Evolutionary conservation across 2,329 filamentous ascomycete species (phyloP).

Genomic region (Cryphonectria parasitica): DNA sequence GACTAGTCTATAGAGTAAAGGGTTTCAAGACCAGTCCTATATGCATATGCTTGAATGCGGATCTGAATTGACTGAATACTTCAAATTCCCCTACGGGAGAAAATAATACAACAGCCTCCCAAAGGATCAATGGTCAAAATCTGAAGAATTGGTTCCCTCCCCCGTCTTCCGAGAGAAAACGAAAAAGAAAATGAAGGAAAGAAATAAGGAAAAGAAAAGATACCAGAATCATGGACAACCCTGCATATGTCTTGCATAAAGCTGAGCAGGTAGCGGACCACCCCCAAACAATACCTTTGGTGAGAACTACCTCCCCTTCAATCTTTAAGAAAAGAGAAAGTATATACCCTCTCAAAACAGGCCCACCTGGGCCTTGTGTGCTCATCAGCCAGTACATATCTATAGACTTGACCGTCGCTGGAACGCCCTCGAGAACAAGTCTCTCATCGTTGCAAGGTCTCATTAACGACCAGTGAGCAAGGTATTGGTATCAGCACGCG

Average conservation of each 20-base stretch:
- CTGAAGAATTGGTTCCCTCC: neutral
- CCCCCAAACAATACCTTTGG: neutral
- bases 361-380: slow-evolving; percentile 42
- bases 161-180: no score
- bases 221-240: neutral
- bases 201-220: neutral
- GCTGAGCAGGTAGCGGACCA: neutral
- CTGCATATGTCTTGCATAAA: neutral
- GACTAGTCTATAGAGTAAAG: neutral
- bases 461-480: neutral
- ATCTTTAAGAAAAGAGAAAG: neutral
- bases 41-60: neutral
- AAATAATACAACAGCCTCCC: neutral
- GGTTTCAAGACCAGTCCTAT: neutral
- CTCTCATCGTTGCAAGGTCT: slow-evolving; percentile 3
- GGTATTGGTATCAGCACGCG: neutral
- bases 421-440: slow-evolving; percentile 6
- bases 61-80: neutral
- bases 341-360: slow-evolving; percentile 41
- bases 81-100: neutral
- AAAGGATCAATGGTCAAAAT: neutral
- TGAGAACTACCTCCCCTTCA: neutral
- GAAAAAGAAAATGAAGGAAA: no score
- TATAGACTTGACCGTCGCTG: slow-evolving; percentile 8
- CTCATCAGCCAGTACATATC: slow-evolving; percentile 46